Conservation (phyloP, 2,329 filamentous ascomycete genomes). For the Fusarium nelsonii region DNA sequence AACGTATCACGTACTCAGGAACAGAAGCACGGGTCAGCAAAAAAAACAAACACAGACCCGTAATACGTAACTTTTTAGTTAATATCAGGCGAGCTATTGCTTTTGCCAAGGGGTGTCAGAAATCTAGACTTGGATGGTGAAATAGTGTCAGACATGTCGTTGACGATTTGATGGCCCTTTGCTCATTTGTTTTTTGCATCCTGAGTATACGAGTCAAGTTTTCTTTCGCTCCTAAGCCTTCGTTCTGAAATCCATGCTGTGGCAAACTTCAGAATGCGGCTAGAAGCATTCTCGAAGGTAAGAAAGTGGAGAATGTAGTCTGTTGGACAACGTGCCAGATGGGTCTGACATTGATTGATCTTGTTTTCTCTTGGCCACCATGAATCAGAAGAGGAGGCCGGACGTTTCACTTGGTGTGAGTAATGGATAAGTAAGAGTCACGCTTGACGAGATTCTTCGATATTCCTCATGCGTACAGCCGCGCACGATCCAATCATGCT, state of each 20-base stretch:
- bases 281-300: slow-evolving; percentile 42
- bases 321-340: slow-evolving; percentile 11
- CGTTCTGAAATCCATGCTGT: slow-evolving; percentile 30
- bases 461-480: slow-evolving; percentile 33
- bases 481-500: slow-evolving; percentile 29
- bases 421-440: slow-evolving; percentile 29
- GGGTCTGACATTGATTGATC: slow-evolving; percentile 14
- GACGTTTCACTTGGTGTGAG: slow-evolving; percentile 35
- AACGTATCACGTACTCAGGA: slow-evolving; percentile 25
- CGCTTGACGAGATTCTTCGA: slow-evolving; percentile 18
- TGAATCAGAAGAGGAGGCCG: slow-evolving; percentile 27
- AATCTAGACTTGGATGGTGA: not conserved
- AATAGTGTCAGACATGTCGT: not conserved
- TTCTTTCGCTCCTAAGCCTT: not conserved
- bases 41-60: slow-evolving; percentile 16
- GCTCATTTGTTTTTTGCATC: not conserved
- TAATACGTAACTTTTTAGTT: slow-evolving; percentile 34
- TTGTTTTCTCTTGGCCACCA: slow-evolving; percentile 26
- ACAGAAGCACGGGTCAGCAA: slow-evolving; percentile 29
- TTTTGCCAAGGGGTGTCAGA: not conserved
- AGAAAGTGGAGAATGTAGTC: slow-evolving; percentile 30
- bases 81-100: slow-evolving; percentile 34
- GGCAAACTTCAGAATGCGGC: slow-evolving; percentile 39
- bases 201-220: not conserved
- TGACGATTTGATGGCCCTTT: not conserved